A percentile compares a stretch with the other conserved stretches of the same genome.
Evolutionary conservation across 306 rosid species (phyloP).

Genomic region (Lagenaria siceraria): DNA sequence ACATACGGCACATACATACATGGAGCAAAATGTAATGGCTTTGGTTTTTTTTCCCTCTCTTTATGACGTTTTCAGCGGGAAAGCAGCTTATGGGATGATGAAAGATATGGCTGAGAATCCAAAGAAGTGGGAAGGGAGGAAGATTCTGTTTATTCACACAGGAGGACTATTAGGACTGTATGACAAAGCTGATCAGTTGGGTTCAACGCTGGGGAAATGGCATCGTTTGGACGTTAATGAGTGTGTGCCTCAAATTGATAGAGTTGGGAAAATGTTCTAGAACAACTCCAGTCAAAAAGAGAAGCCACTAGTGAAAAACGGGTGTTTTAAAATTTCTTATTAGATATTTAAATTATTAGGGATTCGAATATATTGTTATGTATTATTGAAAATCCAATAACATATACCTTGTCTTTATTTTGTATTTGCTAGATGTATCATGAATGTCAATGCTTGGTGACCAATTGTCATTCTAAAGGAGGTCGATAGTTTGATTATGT

Average conservation of each 20-base stretch:
- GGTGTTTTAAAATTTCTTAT: not conserved
- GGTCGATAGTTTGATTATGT: no score
- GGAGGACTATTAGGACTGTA: conserved; percentile 88
- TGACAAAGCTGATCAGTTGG: conserved; percentile 73
- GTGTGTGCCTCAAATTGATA: conserved; percentile 58
- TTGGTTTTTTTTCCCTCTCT: not conserved
- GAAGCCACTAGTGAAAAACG: not conserved
- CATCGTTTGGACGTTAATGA: conserved; percentile 61
- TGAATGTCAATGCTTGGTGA: not conserved
- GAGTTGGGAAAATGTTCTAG: conserved; percentile 75
- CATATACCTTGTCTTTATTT: not conserved
- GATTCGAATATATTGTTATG: not conserved
- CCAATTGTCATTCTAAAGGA: no score
- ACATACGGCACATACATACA: not conserved
- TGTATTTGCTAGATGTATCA: not conserved
- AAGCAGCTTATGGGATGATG: conserved; percentile 63
- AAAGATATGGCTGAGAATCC: conserved; percentile 69
- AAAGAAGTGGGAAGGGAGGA: conserved; percentile 91
- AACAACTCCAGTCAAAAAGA: not conserved
- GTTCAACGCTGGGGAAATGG: conserved; percentile 59
- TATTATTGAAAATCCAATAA: not conserved
- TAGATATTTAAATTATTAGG: not conserved
- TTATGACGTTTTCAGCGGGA: conserved; percentile 45
- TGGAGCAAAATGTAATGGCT: not conserved
- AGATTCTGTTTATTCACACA: conserved; percentile 78